A percentile compares a stretch with the other conserved stretches of the same genome.
Evolutionary conservation across 2,329 filamentous ascomycete genomes (phyloP).

Genomic region (Xylaria sp.): DNA sequence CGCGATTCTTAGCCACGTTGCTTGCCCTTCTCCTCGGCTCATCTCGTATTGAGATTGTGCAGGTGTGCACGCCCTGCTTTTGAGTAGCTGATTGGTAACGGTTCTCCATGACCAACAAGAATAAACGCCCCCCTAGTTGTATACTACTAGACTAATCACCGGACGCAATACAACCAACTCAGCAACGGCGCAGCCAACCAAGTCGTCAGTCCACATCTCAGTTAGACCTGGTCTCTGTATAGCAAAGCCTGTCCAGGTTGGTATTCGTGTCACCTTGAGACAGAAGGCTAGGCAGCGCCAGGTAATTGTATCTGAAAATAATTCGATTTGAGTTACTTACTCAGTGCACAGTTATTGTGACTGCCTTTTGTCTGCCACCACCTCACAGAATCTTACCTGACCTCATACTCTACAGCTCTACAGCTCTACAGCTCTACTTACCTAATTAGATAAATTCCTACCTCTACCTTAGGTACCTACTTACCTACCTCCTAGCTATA

Average conservation of each 20-base stretch:
- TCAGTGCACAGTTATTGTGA: neutral
- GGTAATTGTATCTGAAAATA: too few relatives aligned
- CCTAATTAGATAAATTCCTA: neutral
- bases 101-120: conserved; percentile 9
- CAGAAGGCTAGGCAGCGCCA: neutral
- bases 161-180: conserved; percentile 25
- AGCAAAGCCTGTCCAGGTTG: neutral
- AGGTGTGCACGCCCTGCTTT: conserved; percentile 28
- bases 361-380: conserved; percentile 3
- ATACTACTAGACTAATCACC: conserved; percentile 1
- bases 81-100: conserved; percentile 30
- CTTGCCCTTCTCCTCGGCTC: conserved; percentile 22
- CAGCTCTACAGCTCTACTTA: neutral
- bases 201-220: conserved; percentile 1
- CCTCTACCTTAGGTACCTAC: neutral
- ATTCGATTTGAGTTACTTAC: too few relatives aligned
- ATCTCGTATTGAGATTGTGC: conserved; percentile 37
- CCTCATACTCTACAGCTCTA: neutral
- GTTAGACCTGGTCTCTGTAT: conserved; percentile 12
- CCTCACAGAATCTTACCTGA: neutral
- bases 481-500: neutral
- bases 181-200: conserved; percentile 14
- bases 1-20: conserved; percentile 33
- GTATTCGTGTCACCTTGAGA: too few relatives aligned
- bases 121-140: conserved; percentile 13